Conservation (phyloP, 345 rosid genomes). For the Linum lewisii region DNA sequence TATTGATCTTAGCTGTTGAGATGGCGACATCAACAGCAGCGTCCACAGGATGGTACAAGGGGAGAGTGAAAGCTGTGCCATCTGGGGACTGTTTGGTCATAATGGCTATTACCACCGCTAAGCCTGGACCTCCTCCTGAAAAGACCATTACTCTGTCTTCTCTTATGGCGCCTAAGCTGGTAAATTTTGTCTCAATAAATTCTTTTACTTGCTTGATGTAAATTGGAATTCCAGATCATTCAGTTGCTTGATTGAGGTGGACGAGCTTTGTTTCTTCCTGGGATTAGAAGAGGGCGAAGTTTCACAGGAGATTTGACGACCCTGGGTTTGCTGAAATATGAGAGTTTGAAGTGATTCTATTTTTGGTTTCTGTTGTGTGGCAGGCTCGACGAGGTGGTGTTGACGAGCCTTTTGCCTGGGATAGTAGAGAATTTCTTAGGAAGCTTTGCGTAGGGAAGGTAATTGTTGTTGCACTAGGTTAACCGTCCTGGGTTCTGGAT, state of each 20-base stretch:
- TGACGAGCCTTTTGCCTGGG: slow-evolving; percentile 98
- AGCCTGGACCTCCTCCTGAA: slow-evolving; percentile 77
- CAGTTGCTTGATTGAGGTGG: slow-evolving; percentile 3
- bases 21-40: slow-evolving; percentile 22
- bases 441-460: slow-evolving; percentile 98
- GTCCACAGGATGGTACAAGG: slow-evolving; percentile 43
- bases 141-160: slow-evolving; percentile 76
- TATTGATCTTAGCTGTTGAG: slow-evolving; percentile 15
- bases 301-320: no score
- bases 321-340: no score
- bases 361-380: no score
- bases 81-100: slow-evolving; percentile 87
- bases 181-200: slow-evolving; percentile 9
- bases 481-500: not conserved
- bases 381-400: slow-evolving; percentile 83
- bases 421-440: slow-evolving; percentile 82
- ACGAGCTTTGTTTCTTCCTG: no score
- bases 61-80: slow-evolving; percentile 75
- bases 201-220: not conserved
- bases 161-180: slow-evolving; percentile 76
- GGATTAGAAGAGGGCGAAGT: no score
- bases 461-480: slow-evolving; percentile 2
- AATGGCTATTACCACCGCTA: slow-evolving; percentile 45
- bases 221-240: no score
- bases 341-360: no score